Evolutionary conservation across 306 rosid species (phyloP).

Genomic region (Medicago ruthenica): DNA sequence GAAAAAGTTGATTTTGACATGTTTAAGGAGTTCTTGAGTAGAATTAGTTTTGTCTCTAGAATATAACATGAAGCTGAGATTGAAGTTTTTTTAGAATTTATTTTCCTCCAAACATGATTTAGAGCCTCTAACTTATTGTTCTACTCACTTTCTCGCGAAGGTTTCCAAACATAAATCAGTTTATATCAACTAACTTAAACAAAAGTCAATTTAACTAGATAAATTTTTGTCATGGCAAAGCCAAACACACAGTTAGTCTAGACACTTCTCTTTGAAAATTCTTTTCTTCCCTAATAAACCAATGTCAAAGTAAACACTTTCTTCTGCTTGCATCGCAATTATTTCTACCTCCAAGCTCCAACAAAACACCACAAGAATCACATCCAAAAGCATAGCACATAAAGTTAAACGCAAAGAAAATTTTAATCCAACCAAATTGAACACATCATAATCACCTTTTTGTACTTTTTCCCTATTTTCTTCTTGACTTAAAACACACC

Average conservation of each 20-base stretch:
- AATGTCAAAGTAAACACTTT: constrained; percentile 17
- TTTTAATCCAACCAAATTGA: constrained; percentile 1
- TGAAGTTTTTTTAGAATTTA: neutral
- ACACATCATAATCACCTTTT: constrained; percentile 40
- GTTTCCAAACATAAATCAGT: neutral
- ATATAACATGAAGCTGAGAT: neutral
- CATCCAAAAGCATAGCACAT: neutral
- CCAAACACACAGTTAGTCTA: neutral
- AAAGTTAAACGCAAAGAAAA: constrained; percentile 44
- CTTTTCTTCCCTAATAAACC: neutral
- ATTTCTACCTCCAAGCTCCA: constrained; percentile 12
- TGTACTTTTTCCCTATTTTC: neutral
- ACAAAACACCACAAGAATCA: constrained; percentile 7
- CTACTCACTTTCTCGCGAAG: neutral
- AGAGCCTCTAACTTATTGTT: neutral
- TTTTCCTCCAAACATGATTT: neutral
- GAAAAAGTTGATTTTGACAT: neutral
- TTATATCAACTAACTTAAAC: neutral
- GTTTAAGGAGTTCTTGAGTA: neutral
- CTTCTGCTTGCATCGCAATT: neutral
- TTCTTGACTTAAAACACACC: constrained; percentile 41
- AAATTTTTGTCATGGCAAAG: neutral
- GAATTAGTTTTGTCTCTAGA: neutral
- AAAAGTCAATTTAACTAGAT: neutral
- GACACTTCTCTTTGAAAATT: neutral